Conservation (phyloP, 371 early-diverging fungal genomes). For the Syncephalis fuscata region DNA sequence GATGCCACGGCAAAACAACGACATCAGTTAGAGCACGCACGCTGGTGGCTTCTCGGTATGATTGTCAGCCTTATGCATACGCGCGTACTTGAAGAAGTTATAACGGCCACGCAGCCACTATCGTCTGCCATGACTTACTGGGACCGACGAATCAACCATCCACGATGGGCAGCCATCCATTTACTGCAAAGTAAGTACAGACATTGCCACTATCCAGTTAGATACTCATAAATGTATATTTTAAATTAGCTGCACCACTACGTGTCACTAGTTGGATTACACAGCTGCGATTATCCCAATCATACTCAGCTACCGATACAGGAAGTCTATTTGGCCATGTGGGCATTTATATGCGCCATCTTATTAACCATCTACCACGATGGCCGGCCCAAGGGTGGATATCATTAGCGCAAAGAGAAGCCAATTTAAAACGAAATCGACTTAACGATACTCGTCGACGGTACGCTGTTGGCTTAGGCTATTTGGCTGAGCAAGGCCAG, state of each 20-base stretch:
- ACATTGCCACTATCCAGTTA: not conserved
- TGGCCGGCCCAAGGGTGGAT: no score
- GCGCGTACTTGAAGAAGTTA: constrained; percentile 21
- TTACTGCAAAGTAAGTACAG: not conserved
- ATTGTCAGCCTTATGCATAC: constrained; percentile 15
- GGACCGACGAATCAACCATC: constrained; percentile 8
- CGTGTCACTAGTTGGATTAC: not conserved
- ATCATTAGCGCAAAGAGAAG: no score
- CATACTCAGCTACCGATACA: not conserved
- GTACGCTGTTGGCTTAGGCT: no score
- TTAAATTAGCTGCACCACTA: not conserved
- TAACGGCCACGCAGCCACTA: constrained; percentile 31
- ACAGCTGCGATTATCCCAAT: not conserved
- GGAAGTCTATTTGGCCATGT: no score
- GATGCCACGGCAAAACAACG: no score
- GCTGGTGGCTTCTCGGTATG: no score
- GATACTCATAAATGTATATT: not conserved
- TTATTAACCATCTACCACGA: no score
- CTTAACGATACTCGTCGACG: no score
- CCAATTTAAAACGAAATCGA: no score
- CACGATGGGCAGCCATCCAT: not conserved
- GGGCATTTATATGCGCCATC: no score
- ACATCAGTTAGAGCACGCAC: no score
- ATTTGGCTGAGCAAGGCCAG: no score
- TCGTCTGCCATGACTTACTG: constrained; percentile 42